Conservation (phyloP, 176 grass and related monocot species). For the Neostapfia colusana region DNA sequence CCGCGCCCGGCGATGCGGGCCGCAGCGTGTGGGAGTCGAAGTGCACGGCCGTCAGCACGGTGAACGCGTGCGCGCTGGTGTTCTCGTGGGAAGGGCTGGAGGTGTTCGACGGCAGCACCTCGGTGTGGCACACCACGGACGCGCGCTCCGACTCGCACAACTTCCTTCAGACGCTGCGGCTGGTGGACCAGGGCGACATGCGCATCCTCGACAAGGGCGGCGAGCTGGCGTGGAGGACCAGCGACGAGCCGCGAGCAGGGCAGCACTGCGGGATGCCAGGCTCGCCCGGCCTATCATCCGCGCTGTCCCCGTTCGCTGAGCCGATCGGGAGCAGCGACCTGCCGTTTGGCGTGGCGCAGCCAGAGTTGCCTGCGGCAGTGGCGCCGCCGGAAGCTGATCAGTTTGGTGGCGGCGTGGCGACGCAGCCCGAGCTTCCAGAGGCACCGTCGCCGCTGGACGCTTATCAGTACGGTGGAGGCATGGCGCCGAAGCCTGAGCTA, state of each 20-base stretch:
- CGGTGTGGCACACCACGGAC: conserved; percentile 70
- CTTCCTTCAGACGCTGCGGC: conserved; percentile 67
- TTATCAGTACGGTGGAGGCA: too few species aligned
- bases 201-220: conserved; percentile 89
- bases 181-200: conserved; percentile 94
- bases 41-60: conserved; percentile 66
- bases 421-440: too few species aligned
- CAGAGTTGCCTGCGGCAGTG: neutral
- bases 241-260: conserved; percentile 61
- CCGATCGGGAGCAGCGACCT: conserved; percentile 53
- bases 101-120: conserved; percentile 85
- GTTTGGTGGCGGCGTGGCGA: too few species aligned
- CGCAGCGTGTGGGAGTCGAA: conserved; percentile 93
- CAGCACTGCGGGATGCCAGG: conserved; percentile 74
- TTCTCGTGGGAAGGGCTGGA: conserved; percentile 77
- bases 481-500: neutral
- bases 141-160: conserved; percentile 47
- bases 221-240: conserved; percentile 89
- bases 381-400: neutral
- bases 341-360: conserved; percentile 59
- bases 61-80: conserved; percentile 70
- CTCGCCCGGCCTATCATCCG: conserved; percentile 52
- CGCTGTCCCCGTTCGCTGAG: conserved; percentile 58
- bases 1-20: conserved; percentile 31
- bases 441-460: too few species aligned